phyloP scores from a whole-genome alignment of 1,139 yeast species.

The Magnusiomyces paraingens region DNA sequence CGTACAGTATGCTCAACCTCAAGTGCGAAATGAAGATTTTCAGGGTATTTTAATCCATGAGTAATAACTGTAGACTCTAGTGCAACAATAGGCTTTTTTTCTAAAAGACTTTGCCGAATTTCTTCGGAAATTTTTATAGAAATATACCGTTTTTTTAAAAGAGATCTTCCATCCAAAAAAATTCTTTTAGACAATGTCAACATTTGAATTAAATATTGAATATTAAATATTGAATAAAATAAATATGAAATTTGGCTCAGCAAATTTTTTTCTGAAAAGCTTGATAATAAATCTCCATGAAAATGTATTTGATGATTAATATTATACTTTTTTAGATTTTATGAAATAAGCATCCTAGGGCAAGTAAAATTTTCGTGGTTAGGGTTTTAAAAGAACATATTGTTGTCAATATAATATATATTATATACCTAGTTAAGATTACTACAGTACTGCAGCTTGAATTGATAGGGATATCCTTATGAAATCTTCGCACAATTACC shows the following conservation, averaged over 20 bases:
- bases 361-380: too few species aligned
- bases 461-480: too few species aligned
- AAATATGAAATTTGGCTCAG: not conserved
- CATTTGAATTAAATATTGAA: not conserved
- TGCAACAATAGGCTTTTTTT: constrained; percentile 62
- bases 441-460: too few species aligned
- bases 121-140: constrained; percentile 46
- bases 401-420: too few species aligned
- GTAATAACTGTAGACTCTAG: constrained; percentile 83
- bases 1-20: constrained; percentile 60
- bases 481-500: too few species aligned
- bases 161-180: not conserved
- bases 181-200: not conserved
- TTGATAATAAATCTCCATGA: too few species aligned
- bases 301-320: too few species aligned
- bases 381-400: too few species aligned
- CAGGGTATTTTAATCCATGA: constrained; percentile 84
- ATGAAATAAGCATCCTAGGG: too few species aligned
- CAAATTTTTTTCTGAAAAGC: too few species aligned
- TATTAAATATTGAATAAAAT: not conserved
- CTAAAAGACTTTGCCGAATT: constrained; percentile 51
- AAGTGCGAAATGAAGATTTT: constrained; percentile 64
- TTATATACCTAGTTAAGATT: too few species aligned
- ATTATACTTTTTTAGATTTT: too few species aligned
- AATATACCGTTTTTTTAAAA: not conserved